Base-by-base conservation (phyloP, 2,329 filamentous ascomycete genomes). In the Xylariaceae sp. region DNA sequence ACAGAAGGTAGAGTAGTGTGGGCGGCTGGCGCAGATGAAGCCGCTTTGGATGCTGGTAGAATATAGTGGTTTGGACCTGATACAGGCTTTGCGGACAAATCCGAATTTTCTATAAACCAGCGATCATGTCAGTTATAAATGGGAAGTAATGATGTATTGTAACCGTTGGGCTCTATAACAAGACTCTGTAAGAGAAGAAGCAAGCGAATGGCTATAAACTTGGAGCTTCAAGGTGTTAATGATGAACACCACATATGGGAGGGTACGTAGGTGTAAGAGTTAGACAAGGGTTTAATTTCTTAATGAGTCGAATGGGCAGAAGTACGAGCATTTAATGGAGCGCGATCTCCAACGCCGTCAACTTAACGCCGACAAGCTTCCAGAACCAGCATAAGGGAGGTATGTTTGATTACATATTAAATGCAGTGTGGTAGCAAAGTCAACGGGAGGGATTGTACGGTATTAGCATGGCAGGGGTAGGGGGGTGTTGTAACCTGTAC, bases 351-450 rank as follows among this genome's bases (percentile, higher is more conserved):
- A 63, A 62, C 39, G 60, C 57, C 58, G 54, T 64, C 59, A 65
- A 58, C 30, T 50, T 56, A 61, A 63, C 55, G 60, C 53, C 54
- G 58, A 51, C 58, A 64, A 64, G 59, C 62, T 65, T 64, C 57
- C 63, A 61, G 58, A 62, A 57, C 60, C 61, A 58, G 62, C 54
- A 63, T 64, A 42, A 41, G 30, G 46, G 59, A 64, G 59, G 56
- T 62, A 65, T 64, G 64, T 56, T 57, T 67, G 66, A 70, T 69
- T 70, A 70, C 66, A 69, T 68, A 64, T 63, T 60, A 52, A 58
- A 59, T 48, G 54, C 59, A 55, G 52, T 58, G 55, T 54, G 58
- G 53, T 41, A 37, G 16, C 37, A 56, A n/a, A 56, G 58, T 56
- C 53, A 64, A 56, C 53, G 58, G 52, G 60, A 60, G 62, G 61